Evolutionary conservation across 2,329 filamentous ascomycete genomes (phyloP).

Genomic region (Trichoderma aggressivum): DNA sequence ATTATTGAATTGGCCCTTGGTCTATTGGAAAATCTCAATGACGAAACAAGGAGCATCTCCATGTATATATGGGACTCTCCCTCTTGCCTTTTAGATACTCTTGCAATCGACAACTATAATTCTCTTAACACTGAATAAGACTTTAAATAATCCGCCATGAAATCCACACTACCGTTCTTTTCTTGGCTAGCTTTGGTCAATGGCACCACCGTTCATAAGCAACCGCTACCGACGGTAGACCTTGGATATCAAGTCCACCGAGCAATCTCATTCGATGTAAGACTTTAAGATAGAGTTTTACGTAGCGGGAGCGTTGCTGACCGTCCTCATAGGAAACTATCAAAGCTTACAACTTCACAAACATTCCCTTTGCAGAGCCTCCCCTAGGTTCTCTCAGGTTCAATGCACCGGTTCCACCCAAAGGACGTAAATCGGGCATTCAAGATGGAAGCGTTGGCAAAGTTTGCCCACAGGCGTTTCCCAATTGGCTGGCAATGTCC

Average conservation of each 20-base stretch:
- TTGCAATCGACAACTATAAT: neutral
- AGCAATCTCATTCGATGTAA: constrained; percentile 15
- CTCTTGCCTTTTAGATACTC: neutral
- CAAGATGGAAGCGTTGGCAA: constrained; percentile 16
- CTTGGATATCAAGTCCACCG: constrained; percentile 17
- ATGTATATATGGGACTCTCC: neutral
- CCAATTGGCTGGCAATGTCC: neutral
- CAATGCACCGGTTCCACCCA: neutral
- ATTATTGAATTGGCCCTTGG: neutral
- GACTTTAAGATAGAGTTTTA: neutral
- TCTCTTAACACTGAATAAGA: neutral
- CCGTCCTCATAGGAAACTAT: neutral
- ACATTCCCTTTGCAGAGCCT: constrained; percentile 14
- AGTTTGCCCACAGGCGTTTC: constrained; percentile 11
- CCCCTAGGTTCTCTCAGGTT: constrained; percentile 4
- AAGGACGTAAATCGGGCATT: constrained; percentile 1
- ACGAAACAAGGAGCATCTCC: neutral
- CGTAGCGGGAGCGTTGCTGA: neutral
- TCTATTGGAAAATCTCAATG: neutral
- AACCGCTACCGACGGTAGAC: constrained; percentile 1
- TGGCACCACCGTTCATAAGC: neutral
- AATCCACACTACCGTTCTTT: neutral
- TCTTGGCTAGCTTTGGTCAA: neutral
- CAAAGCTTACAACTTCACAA: constrained; percentile 15
- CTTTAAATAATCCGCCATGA: neutral